These are phyloP conservation scores for Psilocybe cubensis DNA, from an alignment of 768 basidiomycete genomes.

Conservation along the genomic window DNA sequence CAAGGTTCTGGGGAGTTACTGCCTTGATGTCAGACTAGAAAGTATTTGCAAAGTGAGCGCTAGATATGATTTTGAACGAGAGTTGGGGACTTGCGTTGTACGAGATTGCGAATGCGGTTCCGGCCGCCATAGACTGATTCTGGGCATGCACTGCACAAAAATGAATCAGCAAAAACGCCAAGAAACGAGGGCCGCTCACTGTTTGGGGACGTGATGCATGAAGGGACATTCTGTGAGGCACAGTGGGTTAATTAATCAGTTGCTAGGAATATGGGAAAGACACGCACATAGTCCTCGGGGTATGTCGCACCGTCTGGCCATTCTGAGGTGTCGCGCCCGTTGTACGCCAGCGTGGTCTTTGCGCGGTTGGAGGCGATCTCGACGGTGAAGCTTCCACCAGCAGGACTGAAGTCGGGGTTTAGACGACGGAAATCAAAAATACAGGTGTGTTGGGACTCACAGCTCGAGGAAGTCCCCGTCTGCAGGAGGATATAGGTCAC, in stretches of 20 bases:
- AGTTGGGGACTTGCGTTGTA: conserved; percentile 37
- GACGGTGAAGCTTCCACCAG: conserved; percentile 48
- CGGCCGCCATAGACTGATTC: conserved; percentile 53
- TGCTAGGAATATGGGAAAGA: neutral
- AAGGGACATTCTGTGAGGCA: conserved; percentile 33
- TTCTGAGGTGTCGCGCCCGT: no score
- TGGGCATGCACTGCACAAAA: conserved; percentile 50
- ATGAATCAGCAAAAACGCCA: conserved; percentile 2
- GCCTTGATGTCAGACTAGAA: conserved; percentile 32
- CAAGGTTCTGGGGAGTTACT: no score
- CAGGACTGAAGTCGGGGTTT: conserved; percentile 37
- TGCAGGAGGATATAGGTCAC: conserved; percentile 45
- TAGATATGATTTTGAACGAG: neutral
- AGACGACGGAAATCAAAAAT: neutral
- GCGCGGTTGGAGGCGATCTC: no score
- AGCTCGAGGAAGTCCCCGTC: conserved; percentile 45
- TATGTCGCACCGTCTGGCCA: no score
- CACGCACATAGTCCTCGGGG: conserved; percentile 48
- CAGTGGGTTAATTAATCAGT: neutral
- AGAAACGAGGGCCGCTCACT: conserved; percentile 33
- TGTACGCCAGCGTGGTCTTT: no score
- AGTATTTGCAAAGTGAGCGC: conserved; percentile 17
- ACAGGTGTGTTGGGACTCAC: conserved; percentile 28
- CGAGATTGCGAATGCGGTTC: conserved; percentile 59
- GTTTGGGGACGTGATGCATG: conserved; percentile 52